phyloP scores from a whole-genome alignment of 2,329 filamentous ascomycete genomes.

The Cladosporium velox region DNA sequence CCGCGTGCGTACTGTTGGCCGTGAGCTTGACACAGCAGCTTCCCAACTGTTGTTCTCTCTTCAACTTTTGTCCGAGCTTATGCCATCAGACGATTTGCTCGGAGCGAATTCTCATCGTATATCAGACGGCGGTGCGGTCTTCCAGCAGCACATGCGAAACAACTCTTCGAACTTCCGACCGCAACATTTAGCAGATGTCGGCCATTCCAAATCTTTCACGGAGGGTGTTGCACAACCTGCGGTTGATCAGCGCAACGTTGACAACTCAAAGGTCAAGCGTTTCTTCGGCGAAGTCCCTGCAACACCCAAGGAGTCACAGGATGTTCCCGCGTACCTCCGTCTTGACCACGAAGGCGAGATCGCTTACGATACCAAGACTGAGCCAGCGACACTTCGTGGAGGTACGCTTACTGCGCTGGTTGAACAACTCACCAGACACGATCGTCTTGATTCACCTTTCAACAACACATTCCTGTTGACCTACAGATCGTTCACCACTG shows the following conservation, averaged over 20 bases:
- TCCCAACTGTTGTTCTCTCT: constrained; percentile 86
- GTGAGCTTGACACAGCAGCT: constrained; percentile 81
- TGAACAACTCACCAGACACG: constrained; percentile 92
- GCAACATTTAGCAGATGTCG: constrained; percentile 52
- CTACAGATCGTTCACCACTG: constrained; percentile 91
- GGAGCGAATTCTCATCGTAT: constrained; percentile 40
- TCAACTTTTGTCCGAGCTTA: constrained; percentile 81
- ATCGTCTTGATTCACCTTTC: constrained; percentile 91
- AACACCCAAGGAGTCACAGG: constrained; percentile 61
- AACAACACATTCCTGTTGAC: constrained; percentile 98
- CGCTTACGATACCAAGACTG: constrained; percentile 81
- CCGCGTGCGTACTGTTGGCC: constrained; percentile 73
- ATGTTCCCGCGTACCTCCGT: constrained; percentile 78
- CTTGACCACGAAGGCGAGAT: constrained; percentile 89
- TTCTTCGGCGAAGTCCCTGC: constrained; percentile 56
- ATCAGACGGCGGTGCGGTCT: constrained; percentile 38
- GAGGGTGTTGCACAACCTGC: constrained; percentile 51
- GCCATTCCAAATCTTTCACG: constrained; percentile 66
- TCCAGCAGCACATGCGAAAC: constrained; percentile 33
- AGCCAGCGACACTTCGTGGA: constrained; percentile 76
- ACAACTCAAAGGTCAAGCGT: constrained; percentile 52
- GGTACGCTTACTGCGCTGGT: constrained; percentile 87
- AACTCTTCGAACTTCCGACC: constrained; percentile 49
- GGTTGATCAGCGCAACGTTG: constrained; percentile 39
- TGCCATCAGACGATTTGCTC: constrained; percentile 55